Conservation (phyloP, 495 filamentous ascomycete species). For the Penicillium steckii region DNA sequence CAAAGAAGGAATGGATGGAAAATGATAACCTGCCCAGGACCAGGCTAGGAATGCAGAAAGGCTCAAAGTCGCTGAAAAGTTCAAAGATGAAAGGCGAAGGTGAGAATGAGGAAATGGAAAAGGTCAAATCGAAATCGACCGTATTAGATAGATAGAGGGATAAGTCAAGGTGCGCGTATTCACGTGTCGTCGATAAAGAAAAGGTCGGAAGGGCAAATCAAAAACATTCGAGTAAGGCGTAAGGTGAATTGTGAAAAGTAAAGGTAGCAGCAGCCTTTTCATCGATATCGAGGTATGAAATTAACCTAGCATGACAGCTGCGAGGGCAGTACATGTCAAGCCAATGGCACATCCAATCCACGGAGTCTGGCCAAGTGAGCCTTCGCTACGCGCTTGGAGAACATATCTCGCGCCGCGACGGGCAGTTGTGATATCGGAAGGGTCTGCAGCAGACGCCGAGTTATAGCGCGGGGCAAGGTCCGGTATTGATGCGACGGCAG, state of each 20-base stretch:
- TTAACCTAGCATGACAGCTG: constrained; percentile 46
- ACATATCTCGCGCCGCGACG: constrained; percentile 15
- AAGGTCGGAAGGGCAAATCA: constrained; percentile 13
- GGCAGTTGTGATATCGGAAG: not conserved
- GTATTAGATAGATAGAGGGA: constrained; percentile 7
- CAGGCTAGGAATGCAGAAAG: constrained; percentile 16
- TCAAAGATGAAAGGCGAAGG: constrained; percentile 6
- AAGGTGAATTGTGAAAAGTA: not conserved
- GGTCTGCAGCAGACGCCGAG: constrained; percentile 4
- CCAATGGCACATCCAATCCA: constrained; percentile 52
- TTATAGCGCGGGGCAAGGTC: constrained; percentile 11
- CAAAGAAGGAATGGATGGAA: constrained; percentile 10
- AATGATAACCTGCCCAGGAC: constrained; percentile 3
- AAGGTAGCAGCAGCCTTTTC: constrained; percentile 14
- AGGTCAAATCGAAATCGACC: not conserved
- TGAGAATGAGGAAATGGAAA: constrained; percentile 9
- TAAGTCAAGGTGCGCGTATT: constrained; percentile 18
- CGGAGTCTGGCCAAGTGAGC: constrained; percentile 44
- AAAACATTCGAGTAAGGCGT: not conserved
- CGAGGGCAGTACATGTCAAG: constrained; percentile 42
- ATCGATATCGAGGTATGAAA: not conserved
- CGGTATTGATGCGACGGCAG: constrained; percentile 30
- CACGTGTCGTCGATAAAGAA: constrained; percentile 20
- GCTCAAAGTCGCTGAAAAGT: constrained; percentile 14
- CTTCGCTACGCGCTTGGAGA: constrained; percentile 42